A percentile compares a stretch with the other conserved stretches of the same genome.
phyloP scores from a whole-genome alignment of 495 filamentous ascomycete genomes.

The Chaetomidium leptoderma region DNA sequence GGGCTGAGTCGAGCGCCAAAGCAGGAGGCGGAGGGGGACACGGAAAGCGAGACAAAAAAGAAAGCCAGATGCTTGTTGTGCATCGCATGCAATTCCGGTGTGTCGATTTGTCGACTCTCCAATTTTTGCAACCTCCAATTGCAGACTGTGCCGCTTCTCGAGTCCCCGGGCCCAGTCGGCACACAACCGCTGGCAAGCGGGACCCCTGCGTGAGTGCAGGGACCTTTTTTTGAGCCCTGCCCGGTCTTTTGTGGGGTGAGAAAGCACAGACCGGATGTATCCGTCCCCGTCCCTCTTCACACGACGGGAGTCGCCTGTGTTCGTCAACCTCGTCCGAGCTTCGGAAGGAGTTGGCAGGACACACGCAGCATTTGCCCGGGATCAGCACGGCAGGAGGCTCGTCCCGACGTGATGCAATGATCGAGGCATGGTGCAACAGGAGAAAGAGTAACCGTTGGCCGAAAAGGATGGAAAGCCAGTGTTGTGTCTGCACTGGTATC shows the following conservation, averaged over 20 bases:
- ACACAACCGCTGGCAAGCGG: neutral
- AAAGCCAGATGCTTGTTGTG: neutral
- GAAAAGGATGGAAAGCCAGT: too few species aligned
- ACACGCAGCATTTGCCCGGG: neutral
- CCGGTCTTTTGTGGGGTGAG: neutral
- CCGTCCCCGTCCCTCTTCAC: too few species aligned
- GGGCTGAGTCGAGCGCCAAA: constrained; percentile 4
- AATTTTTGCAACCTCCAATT: neutral
- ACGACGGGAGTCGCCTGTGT: too few species aligned
- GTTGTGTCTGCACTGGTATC: neutral
- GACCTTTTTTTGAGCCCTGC: constrained; percentile 1
- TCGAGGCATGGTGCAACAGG: neutral
- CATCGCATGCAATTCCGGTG: too few species aligned
- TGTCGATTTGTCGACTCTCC: neutral
- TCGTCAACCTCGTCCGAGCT: neutral
- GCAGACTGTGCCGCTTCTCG: constrained; percentile 1
- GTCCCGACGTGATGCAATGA: neutral
- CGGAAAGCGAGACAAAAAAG: neutral
- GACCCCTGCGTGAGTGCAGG: constrained; percentile 3
- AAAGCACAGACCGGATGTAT: neutral
- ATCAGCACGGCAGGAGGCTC: neutral
- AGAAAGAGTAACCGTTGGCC: too few species aligned
- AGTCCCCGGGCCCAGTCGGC: constrained; percentile 1
- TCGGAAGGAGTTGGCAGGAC: neutral
- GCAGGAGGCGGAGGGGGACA: neutral